phyloP scores from a whole-genome alignment of 768 basidiomycete species.

The Suillus subaureus region DNA sequence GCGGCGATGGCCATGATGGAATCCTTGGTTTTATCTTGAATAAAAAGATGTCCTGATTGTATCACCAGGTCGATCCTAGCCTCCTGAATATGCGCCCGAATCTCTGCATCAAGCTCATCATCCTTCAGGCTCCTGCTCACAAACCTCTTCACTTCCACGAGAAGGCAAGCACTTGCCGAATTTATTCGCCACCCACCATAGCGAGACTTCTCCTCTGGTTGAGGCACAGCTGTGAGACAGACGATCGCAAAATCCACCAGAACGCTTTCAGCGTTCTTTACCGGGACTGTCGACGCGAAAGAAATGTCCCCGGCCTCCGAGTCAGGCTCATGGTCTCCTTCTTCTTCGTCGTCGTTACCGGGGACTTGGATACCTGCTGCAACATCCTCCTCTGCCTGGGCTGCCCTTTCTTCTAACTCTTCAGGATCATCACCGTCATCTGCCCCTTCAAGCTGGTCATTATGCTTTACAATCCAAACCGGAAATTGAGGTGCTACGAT shows the following conservation, averaged over 20 bases:
- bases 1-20: slow-evolving; percentile 6
- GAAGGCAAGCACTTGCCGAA: neutral
- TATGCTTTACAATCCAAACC: neutral
- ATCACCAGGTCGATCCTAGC: neutral
- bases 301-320: neutral
- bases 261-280: neutral
- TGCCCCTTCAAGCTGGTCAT: neutral
- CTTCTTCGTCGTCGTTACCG: neutral
- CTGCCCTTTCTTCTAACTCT: neutral
- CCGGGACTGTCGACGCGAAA: neutral
- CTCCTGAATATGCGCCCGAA: neutral
- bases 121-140: neutral
- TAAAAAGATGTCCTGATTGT: slow-evolving; percentile 2
- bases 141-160: neutral
- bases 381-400: neutral
- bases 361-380: neutral
- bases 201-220: neutral
- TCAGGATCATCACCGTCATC: neutral
- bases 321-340: neutral
- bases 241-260: neutral
- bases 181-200: neutral
- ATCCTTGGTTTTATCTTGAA: neutral
- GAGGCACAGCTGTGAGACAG: neutral
- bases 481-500: slow-evolving; percentile 8
- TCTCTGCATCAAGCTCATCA: neutral